Evolutionary conservation across 108 stramenopile species (phyloP).

Genomic region (Nannochloropsis salina): DNA sequence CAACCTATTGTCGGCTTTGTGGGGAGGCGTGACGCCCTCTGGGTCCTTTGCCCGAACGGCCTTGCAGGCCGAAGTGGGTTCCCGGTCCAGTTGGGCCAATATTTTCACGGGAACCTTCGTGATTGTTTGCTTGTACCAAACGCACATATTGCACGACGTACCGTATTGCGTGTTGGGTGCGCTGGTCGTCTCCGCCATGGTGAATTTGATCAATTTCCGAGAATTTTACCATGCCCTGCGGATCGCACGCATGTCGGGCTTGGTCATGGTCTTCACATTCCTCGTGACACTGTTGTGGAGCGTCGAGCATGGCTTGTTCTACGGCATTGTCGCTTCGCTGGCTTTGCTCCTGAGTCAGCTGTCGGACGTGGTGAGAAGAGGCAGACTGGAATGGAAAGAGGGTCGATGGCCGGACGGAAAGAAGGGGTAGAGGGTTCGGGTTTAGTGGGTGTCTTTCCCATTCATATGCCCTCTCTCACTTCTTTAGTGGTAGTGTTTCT

Average conservation of each 20-base stretch:
- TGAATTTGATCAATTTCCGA: background rate
- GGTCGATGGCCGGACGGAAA: background rate
- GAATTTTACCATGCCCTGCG: background rate
- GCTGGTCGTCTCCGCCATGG: conserved; percentile 6
- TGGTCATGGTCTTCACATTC: background rate
- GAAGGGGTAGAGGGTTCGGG: background rate
- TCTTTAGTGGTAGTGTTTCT: background rate
- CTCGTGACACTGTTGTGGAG: background rate
- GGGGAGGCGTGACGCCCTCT: background rate
- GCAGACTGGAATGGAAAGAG: background rate
- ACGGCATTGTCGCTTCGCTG: background rate
- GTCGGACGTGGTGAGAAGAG: conserved; percentile 12
- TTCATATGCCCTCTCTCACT: background rate
- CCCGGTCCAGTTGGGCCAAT: background rate
- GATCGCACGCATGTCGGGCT: background rate
- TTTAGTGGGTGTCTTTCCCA: background rate
- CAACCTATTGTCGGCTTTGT: background rate
- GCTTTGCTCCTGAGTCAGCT: background rate
- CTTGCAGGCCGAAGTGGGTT: background rate
- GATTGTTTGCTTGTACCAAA: background rate
- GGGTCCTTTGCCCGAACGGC: background rate
- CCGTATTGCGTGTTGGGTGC: background rate
- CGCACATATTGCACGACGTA: background rate
- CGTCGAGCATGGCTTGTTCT: background rate
- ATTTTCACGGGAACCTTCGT: background rate